A percentile compares a stretch with the other conserved stretches of the same genome.
Evolutionary conservation across 2,329 filamentous ascomycete species (phyloP).

Genomic region (Cadophora gregata): DNA sequence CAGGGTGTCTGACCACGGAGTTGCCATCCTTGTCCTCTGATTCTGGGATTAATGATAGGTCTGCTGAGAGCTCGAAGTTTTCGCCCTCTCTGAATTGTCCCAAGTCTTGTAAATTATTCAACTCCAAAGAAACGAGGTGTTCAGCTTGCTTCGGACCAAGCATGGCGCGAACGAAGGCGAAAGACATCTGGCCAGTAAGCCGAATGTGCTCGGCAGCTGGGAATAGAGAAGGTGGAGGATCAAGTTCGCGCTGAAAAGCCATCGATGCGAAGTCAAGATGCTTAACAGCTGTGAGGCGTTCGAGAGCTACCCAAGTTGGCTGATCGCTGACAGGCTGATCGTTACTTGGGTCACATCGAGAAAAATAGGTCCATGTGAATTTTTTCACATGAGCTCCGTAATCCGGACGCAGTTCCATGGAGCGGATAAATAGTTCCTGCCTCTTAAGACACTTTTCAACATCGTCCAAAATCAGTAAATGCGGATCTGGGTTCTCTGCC

Average conservation of each 20-base stretch:
- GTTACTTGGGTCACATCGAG: not conserved
- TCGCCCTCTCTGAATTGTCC: not conserved
- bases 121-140: not conserved
- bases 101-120: not conserved
- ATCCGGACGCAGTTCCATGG: not conserved
- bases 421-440: not conserved
- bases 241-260: not conserved
- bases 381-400: not conserved
- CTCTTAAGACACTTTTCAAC: not conserved
- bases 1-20: slow-evolving; percentile 1
- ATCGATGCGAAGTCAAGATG: slow-evolving; percentile 7
- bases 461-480: too few species aligned
- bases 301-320: not conserved
- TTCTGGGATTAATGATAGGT: slow-evolving; percentile 1
- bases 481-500: slow-evolving; percentile 8
- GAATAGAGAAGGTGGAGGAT: slow-evolving; percentile 6
- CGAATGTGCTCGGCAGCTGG: slow-evolving; percentile 6
- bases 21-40: not conserved
- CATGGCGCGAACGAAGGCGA: not conserved
- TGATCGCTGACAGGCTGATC: not conserved
- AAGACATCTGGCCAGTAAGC: slow-evolving; percentile 3
- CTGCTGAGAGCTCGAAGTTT: not conserved
- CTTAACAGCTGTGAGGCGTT: not conserved
- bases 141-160: not conserved
- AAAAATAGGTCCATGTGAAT: slow-evolving; percentile 15